Conservation (phyloP, 1,139 yeast species). For the Spathaspora sp. region DNA sequence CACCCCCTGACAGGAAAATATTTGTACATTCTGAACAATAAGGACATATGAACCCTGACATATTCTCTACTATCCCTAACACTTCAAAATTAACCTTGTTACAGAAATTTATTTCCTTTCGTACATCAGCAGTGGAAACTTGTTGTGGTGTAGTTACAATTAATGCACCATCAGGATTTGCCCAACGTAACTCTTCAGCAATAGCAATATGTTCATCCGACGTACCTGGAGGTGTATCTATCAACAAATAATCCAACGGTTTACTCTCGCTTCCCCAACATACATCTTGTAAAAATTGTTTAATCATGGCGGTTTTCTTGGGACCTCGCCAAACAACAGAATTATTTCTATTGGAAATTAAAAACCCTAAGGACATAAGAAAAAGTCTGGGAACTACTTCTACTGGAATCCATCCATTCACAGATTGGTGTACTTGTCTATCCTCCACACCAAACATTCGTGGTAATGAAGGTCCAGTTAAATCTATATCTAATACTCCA, state of each 20-base stretch:
- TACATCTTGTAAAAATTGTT: slow-evolving; percentile 88
- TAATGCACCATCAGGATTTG: slow-evolving; percentile 49
- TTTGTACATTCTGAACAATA: slow-evolving; percentile 89
- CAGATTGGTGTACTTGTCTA: slow-evolving; percentile 76
- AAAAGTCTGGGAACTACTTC: slow-evolving; percentile 39
- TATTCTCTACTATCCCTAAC: slow-evolving; percentile 46
- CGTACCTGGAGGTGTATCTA: slow-evolving; percentile 99
- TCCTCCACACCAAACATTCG: slow-evolving; percentile 92
- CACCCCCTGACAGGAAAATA: slow-evolving; percentile 95
- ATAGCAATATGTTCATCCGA: slow-evolving; percentile 97
- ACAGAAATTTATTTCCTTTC: slow-evolving; percentile 51
- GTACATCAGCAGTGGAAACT: slow-evolving; percentile 56
- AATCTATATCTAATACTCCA: slow-evolving; percentile 91
- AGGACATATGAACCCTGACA: slow-evolving; percentile 58
- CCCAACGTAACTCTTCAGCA: slow-evolving; percentile 79
- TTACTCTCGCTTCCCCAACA: slow-evolving; percentile 70
- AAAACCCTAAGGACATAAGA: slow-evolving; percentile 89
- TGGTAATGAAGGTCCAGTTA: slow-evolving; percentile 96
- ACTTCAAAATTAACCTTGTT: slow-evolving; percentile 43
- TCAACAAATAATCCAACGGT: slow-evolving; percentile 72
- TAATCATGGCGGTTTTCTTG: slow-evolving; percentile 94
- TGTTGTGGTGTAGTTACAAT: slow-evolving; percentile 52
- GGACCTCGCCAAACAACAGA: slow-evolving; percentile 99
- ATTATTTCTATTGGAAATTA: slow-evolving; percentile 78
- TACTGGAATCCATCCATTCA: slow-evolving; percentile 93